Conservation (phyloP, 2,329 filamentous ascomycete genomes). For the Teratosphaeria gauchensis region DNA sequence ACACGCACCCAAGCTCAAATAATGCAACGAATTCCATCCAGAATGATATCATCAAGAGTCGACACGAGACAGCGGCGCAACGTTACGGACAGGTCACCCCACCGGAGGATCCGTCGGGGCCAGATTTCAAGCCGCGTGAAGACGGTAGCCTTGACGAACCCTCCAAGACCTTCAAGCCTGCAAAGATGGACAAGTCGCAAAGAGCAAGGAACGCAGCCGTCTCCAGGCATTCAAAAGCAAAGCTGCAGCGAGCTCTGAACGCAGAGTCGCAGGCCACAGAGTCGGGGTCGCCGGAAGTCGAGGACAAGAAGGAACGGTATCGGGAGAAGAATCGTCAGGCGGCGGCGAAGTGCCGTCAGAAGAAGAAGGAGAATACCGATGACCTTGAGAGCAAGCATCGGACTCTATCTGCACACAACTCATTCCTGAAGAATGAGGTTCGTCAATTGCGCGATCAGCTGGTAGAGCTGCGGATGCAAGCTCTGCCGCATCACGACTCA, state of each 20-base stretch:
- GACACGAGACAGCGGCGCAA: slow-evolving; percentile 11
- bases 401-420: slow-evolving; percentile 26
- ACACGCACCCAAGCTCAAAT: background rate
- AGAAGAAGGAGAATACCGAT: slow-evolving; percentile 51
- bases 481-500: slow-evolving; percentile 20
- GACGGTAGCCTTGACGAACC: background rate
- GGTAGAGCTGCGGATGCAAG: slow-evolving; percentile 22
- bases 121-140: background rate
- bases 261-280: background rate
- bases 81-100: slow-evolving; percentile 30
- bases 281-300: slow-evolving; percentile 6
- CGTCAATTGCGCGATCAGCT: slow-evolving; percentile 25
- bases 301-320: slow-evolving; percentile 46
- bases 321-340: slow-evolving; percentile 63
- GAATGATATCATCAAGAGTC: slow-evolving; percentile 9
- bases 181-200: slow-evolving; percentile 15
- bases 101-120: slow-evolving; percentile 12
- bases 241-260: slow-evolving; percentile 5
- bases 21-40: slow-evolving; percentile 6
- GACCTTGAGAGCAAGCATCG: slow-evolving; percentile 40
- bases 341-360: slow-evolving; percentile 64
- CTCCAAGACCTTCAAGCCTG: background rate
- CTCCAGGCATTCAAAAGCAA: slow-evolving; percentile 20
- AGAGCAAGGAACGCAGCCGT: slow-evolving; percentile 23
- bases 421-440: slow-evolving; percentile 20